phyloP scores from a whole-genome alignment of 2,329 filamentous ascomycete genomes.

The Achaetomium macrosporum region DNA sequence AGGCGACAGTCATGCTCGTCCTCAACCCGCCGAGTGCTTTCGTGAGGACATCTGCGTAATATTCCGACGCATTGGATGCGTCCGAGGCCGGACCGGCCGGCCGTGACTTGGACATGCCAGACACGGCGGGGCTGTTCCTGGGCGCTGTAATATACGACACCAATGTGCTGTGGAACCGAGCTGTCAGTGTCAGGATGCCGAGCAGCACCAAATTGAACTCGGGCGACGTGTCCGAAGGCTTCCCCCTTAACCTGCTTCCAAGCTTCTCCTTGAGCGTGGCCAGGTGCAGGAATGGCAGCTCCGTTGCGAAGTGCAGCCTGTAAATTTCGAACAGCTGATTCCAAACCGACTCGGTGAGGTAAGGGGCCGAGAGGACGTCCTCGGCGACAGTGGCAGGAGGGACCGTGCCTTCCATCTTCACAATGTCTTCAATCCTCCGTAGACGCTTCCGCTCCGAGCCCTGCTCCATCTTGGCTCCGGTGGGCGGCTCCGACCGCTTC shows the following conservation, averaged over 20 bases:
- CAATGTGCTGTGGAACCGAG: constrained; percentile 59
- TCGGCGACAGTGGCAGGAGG: constrained; percentile 38
- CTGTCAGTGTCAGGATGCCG: constrained; percentile 62
- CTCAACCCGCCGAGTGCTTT: constrained; percentile 44
- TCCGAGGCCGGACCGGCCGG: constrained; percentile 36
- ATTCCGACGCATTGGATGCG: constrained; percentile 54
- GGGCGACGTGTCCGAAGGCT: constrained; percentile 34
- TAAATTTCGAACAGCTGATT: constrained; percentile 64
- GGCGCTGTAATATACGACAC: constrained; percentile 46
- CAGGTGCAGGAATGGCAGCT: constrained; percentile 65
- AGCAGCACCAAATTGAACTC: constrained; percentile 55
- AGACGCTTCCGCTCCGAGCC: constrained; percentile 46
- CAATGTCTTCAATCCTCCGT: constrained; percentile 39
- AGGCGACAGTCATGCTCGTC: constrained; percentile 44
- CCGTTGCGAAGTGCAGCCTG: constrained; percentile 64
- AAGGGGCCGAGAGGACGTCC: constrained; percentile 55
- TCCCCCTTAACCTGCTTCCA: constrained; percentile 35
- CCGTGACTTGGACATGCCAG: constrained; percentile 31
- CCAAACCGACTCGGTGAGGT: constrained; percentile 62
- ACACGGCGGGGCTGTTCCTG: constrained; percentile 27
- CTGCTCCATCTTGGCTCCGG: constrained; percentile 37
- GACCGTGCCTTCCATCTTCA: constrained; percentile 34
- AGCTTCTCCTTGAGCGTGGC: constrained; percentile 54
- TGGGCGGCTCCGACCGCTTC: constrained; percentile 38
- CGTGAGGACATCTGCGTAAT: constrained; percentile 55